Percentiles rank a stretch among this genome's conserved stretches.
Evolutionary conservation across 2,329 filamentous ascomycete species (phyloP).

Genomic region (Gyromitra esculenta): DNA sequence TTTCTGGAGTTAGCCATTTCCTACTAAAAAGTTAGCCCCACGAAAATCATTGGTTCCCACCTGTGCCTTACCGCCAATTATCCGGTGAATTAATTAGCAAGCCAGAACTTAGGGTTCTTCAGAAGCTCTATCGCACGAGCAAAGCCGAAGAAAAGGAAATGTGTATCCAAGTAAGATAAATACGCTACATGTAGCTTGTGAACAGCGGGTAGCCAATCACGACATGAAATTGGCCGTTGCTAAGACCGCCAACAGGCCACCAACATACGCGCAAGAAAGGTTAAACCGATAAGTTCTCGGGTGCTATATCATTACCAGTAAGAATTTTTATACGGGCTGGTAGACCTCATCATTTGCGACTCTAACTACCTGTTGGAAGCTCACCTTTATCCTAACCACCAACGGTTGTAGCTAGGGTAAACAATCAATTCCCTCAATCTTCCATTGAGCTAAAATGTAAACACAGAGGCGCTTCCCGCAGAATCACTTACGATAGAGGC

Average conservation of each 20-base stretch:
- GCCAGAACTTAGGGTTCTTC: not conserved
- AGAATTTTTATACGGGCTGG: conserved; percentile 24
- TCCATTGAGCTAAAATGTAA: conserved; percentile 11
- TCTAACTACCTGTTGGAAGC: conserved; percentile 16
- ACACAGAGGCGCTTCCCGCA: conserved; percentile 18
- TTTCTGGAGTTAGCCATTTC: conserved; percentile 34
- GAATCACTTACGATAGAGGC: conserved; percentile 31
- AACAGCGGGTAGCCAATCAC: conserved; percentile 22
- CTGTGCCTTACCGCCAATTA: conserved; percentile 32
- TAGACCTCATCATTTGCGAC: conserved; percentile 20
- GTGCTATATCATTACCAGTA: conserved; percentile 8
- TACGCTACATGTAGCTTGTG: not conserved
- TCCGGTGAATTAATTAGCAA: conserved; percentile 31
- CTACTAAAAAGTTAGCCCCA: conserved; percentile 22
- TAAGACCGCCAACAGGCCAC: conserved; percentile 13
- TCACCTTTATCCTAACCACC: conserved; percentile 23
- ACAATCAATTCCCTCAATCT: conserved; percentile 43
- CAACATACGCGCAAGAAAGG: conserved; percentile 26
- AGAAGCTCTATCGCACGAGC: not conserved
- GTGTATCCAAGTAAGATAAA: conserved; percentile 17
- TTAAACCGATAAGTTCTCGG: conserved; percentile 26
- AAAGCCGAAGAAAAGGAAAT: not conserved
- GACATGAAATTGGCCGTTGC: conserved; percentile 3
- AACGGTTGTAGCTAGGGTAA: not conserved
- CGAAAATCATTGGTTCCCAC: conserved; percentile 9